A percentile compares a stretch with the other conserved stretches of the same genome.
These are phyloP conservation scores for Liriodendron chinense DNA, from an alignment of 164 flowering plant species.

Conservation along the genomic window DNA sequence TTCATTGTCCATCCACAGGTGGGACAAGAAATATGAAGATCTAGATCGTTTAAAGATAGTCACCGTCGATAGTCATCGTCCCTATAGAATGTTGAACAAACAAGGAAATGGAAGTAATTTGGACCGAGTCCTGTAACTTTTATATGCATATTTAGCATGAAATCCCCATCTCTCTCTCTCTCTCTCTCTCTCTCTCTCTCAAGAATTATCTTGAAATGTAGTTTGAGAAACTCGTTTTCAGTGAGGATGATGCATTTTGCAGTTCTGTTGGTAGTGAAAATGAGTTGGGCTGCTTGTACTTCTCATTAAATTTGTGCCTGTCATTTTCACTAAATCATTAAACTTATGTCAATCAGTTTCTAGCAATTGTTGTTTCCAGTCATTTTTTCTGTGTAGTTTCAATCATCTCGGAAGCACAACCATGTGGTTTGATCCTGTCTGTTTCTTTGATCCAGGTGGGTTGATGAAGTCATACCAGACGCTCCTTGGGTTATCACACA, in stretches of 20 bases:
- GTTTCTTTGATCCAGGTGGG: slow-evolving; percentile 64
- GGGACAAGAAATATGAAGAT: too few relatives aligned
- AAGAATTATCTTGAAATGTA: neutral
- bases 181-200: neutral
- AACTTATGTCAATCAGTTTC: neutral
- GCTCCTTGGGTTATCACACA: slow-evolving; percentile 90
- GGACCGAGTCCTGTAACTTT: too few relatives aligned
- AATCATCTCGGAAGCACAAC: neutral
- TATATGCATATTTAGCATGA: too few relatives aligned
- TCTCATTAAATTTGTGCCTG: neutral
- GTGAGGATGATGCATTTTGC: neutral
- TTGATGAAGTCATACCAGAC: slow-evolving; percentile 97
- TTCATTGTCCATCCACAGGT: too few relatives aligned
- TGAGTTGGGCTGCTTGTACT: neutral
- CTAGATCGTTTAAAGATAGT: too few relatives aligned
- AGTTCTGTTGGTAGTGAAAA: neutral
- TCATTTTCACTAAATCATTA: neutral
- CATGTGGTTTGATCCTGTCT: neutral
- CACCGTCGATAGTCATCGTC: too few relatives aligned
- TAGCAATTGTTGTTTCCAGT: neutral
- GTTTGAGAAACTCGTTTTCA: neutral
- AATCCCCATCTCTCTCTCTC: too few relatives aligned
- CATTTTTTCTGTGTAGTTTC: neutral
- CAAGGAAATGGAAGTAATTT: too few relatives aligned
- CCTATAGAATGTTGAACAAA: too few relatives aligned